Base-by-base conservation (phyloP, 345 rosid genomes). In the Geranium rotundifolium region DNA sequence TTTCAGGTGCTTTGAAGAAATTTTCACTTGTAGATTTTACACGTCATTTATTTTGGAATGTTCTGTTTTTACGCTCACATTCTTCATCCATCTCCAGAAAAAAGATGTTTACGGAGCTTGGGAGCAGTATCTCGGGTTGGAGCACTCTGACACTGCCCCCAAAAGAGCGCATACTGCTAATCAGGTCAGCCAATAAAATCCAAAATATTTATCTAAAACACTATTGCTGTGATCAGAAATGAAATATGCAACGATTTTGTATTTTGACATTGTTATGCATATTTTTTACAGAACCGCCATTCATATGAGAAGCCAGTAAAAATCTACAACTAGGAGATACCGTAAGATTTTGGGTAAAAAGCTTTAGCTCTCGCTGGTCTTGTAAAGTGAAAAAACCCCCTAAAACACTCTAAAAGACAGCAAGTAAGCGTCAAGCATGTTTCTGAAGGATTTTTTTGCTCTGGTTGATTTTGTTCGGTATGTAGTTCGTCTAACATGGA, bases 91-190 rank as follows among this genome's bases (percentile, higher is more conserved):
- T 20, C 1, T 9, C 12, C 79, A 93, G 97, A 83, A 88, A 73
- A 82, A 89, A 71, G 97, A 87, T 64, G 92, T 90, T 15, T 85
- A 93, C 65, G 95, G 99, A 62, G 92, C 95, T 59, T 90, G 90
- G 92, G 96, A 90, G 84, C 95, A 90, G 75, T 90, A 93, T 63
- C 97, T 93, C 7, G 97, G 99, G 49, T 76, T 93, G 78, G 99
- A 93, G 77, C 99, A 93, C 63, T 55, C 88, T 31, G 97, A 88
- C 75, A 93, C 77, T 62, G 62, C 80, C 50, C 97, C 96, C 56
- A 88, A 84, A 72, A 81, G 92, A 68, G 79, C 95, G 41, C 77
- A 85, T 72, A 69, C 87, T 0, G 82, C 87, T 65, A 86, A 83
- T 75, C 97, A 90, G 92, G 99, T 86, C 69, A 71, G 27, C 4